phyloP scores from a whole-genome alignment of 805 yeast genomes.

The Suhomyces sp. region DNA sequence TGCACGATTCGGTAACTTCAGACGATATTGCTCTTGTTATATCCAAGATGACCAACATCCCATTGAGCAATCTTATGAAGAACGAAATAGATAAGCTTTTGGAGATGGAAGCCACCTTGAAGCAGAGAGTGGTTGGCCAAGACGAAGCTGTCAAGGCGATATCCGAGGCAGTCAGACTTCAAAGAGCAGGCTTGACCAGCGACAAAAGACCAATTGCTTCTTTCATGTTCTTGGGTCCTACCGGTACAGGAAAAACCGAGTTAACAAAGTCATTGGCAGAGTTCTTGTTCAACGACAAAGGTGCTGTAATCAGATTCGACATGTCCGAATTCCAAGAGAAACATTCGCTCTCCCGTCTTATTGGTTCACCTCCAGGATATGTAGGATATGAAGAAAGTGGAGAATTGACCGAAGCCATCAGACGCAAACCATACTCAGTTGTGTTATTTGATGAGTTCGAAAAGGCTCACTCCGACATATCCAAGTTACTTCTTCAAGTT shows the following conservation, averaged over 20 bases:
- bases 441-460: constrained; percentile 94
- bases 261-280: constrained; percentile 89
- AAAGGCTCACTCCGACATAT: constrained; percentile 94
- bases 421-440: constrained; percentile 92
- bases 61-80: constrained; percentile 83
- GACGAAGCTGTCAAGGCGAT: constrained; percentile 90
- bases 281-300: constrained; percentile 85
- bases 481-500: constrained; percentile 85
- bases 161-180: constrained; percentile 91
- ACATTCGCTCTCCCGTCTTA: constrained; percentile 83
- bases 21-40: constrained; percentile 93
- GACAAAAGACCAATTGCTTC: constrained; percentile 95
- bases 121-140: constrained; percentile 85
- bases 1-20: constrained; percentile 90
- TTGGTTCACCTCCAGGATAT: constrained; percentile 98
- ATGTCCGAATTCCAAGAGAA: constrained; percentile 98
- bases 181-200: constrained; percentile 93
- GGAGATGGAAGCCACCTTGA: constrained; percentile 79
- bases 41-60: constrained; percentile 94
- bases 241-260: constrained; percentile 98
- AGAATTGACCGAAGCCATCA: constrained; percentile 92
- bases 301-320: constrained; percentile 85
- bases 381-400: constrained; percentile 96
- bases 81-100: constrained; percentile 91
- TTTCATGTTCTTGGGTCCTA: constrained; percentile 95